Conservation (phyloP, 202 grass and related monocot species). For the Zizania palustris region DNA sequence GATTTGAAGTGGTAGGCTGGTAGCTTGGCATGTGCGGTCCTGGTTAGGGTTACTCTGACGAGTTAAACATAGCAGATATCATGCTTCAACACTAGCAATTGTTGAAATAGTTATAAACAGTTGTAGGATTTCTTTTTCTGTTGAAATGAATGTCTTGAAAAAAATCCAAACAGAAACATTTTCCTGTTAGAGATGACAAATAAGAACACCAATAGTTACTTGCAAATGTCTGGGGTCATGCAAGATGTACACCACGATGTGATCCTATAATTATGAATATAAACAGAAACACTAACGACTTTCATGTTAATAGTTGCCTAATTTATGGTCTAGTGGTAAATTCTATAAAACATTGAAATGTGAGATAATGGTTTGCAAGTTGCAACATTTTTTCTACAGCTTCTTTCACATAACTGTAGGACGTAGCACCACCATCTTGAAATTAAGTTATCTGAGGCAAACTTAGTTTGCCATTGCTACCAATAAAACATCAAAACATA, state of each 20-base stretch:
- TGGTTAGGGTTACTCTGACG: background rate
- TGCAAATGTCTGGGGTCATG: background rate
- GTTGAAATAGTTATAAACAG: background rate
- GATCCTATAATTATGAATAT: background rate
- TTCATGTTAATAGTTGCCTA: background rate
- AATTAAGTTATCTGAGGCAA: background rate
- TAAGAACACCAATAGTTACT: background rate
- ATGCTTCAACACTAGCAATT: background rate
- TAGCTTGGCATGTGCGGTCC: background rate
- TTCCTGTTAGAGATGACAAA: background rate
- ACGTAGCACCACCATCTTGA: background rate
- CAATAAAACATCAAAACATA: background rate
- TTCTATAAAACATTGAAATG: background rate
- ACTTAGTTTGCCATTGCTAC: background rate
- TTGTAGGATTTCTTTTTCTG: background rate
- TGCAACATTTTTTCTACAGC: background rate
- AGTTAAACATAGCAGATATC: background rate
- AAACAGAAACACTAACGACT: background rate
- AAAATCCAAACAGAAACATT: background rate
- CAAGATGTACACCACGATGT: background rate
- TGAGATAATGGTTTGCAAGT: background rate
- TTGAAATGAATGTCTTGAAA: background rate
- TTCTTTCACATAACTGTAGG: background rate
- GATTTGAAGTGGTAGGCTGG: background rate
- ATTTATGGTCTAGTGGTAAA: background rate